These are phyloP conservation scores for Roridomyces roridus DNA, from an alignment of 768 basidiomycete genomes.

Conservation along the genomic window DNA sequence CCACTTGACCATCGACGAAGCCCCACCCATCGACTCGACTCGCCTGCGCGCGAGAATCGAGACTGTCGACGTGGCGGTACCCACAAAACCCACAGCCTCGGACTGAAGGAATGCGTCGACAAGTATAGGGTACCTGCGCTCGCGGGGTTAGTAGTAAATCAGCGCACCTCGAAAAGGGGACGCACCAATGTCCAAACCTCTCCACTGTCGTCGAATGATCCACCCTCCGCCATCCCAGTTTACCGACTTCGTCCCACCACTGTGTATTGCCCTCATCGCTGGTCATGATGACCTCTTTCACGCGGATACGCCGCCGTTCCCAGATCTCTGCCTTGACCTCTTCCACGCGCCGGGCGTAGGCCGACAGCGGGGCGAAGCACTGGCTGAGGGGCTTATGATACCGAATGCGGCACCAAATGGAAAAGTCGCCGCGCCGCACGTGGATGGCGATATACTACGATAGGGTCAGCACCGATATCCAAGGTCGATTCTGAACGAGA, in stretches of 20 bases:
- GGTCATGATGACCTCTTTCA: slow-evolving; percentile 42
- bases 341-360: slow-evolving; percentile 33
- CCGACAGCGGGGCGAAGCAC: slow-evolving; percentile 39
- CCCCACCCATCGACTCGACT: slow-evolving; percentile 47
- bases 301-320: slow-evolving; percentile 27
- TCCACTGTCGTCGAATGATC: slow-evolving; percentile 38
- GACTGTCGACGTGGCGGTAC: slow-evolving; percentile 58
- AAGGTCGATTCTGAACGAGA: too few relatives aligned
- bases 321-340: slow-evolving; percentile 36
- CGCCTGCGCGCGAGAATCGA: slow-evolving; percentile 48
- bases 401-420: slow-evolving; percentile 29
- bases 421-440: slow-evolving; percentile 44
- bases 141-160: slow-evolving; percentile 25
- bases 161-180: background rate
- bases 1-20: slow-evolving; percentile 42
- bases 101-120: slow-evolving; percentile 57
- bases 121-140: slow-evolving; percentile 48
- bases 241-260: slow-evolving; percentile 39
- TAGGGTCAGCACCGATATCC: too few relatives aligned
- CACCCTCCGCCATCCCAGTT: slow-evolving; percentile 37
- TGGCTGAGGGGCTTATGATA: slow-evolving; percentile 20
- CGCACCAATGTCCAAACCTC: slow-evolving; percentile 30
- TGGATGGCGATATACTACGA: slow-evolving; percentile 44
- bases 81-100: slow-evolving; percentile 50
- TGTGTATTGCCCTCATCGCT: slow-evolving; percentile 44